Percentiles rank a stretch among this genome's conserved stretches.
Evolutionary conservation across 192 early-diverging fungal genomes (phyloP).

Genomic region (Polychytrium aggregatum): DNA sequence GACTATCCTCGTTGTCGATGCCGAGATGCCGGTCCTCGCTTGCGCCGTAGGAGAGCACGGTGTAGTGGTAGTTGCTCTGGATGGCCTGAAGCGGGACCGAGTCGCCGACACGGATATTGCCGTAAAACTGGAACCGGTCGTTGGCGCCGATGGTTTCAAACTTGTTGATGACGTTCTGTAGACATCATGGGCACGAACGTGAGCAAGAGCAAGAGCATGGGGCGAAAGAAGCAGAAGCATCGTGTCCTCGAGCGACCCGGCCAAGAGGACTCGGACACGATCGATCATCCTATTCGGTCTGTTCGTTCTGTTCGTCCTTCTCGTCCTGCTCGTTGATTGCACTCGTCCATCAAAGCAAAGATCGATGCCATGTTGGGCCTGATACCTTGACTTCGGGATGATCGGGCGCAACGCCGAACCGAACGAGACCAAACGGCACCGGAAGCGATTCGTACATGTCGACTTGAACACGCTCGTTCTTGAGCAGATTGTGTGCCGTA

Average conservation of each 20-base stretch:
- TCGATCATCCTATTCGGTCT: too few species aligned
- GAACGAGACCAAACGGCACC: slow-evolving; percentile 78
- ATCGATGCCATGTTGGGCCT: neutral
- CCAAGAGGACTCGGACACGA: too few species aligned
- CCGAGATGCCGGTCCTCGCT: slow-evolving; percentile 57
- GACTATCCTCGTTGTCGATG: slow-evolving; percentile 52
- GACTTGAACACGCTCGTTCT: slow-evolving; percentile 38
- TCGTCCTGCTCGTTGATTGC: too few species aligned
- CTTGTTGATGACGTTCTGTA: slow-evolving; percentile 71
- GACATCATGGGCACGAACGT: too few species aligned
- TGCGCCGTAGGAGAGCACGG: slow-evolving; percentile 81
- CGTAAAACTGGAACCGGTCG: slow-evolving; percentile 62
- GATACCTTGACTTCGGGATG: slow-evolving; percentile 89
- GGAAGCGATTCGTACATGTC: slow-evolving; percentile 83
- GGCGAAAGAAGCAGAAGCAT: too few species aligned
- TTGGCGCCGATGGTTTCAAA: slow-evolving; percentile 65
- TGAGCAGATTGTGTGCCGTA: slow-evolving; percentile 69
- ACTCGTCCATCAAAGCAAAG: too few species aligned
- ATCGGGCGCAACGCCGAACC: slow-evolving; percentile 93
- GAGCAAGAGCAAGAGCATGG: too few species aligned
- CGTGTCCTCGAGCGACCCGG: too few species aligned
- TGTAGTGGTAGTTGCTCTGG: slow-evolving; percentile 52
- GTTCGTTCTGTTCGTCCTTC: too few species aligned
- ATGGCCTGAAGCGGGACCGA: slow-evolving; percentile 41
- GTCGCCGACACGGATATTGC: slow-evolving; percentile 62